A percentile compares a stretch with the other conserved stretches of the same genome.
Evolutionary conservation across 768 basidiomycete genomes (phyloP).

Genomic region (Pulveroboletus sp.): DNA sequence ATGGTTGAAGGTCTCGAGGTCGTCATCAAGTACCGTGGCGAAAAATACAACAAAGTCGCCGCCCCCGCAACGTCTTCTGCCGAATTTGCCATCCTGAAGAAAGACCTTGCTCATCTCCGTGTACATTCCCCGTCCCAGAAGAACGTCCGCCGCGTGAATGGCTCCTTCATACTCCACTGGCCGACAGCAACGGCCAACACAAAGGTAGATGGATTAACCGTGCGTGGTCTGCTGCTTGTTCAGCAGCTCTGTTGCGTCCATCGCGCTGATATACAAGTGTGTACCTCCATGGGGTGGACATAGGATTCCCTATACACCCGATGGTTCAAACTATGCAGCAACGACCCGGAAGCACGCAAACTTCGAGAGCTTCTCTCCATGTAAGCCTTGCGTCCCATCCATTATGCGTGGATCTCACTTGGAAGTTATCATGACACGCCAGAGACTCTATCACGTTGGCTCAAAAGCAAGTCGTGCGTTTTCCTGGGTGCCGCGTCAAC

Average conservation of each 20-base stretch:
- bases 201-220: slow-evolving; percentile 2
- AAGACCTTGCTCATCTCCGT: slow-evolving; percentile 29
- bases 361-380: slow-evolving; percentile 29
- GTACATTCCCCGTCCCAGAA: slow-evolving; percentile 28
- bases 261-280: neutral
- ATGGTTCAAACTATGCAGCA: slow-evolving; percentile 24
- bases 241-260: neutral
- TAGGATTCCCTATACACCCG: slow-evolving; percentile 25
- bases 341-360: slow-evolving; percentile 21
- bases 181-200: slow-evolving; percentile 6
- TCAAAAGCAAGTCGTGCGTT: slow-evolving; percentile 20
- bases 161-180: slow-evolving; percentile 28
- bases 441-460: slow-evolving; percentile 23
- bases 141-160: slow-evolving; percentile 21
- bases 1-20: slow-evolving; percentile 27
- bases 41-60: slow-evolving; percentile 14
- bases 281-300: neutral
- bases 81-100: slow-evolving; percentile 23
- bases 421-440: neutral
- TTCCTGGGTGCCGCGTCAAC: neutral
- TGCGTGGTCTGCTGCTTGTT: slow-evolving; percentile 5
- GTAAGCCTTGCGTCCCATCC: slow-evolving; percentile 11
- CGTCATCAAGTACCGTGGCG: slow-evolving; percentile 21
- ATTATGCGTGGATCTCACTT: slow-evolving; percentile 6
- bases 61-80: slow-evolving; percentile 9